These are phyloP conservation scores for Russula emetica DNA, from an alignment of 768 basidiomycete species.

Conservation along the genomic window DNA sequence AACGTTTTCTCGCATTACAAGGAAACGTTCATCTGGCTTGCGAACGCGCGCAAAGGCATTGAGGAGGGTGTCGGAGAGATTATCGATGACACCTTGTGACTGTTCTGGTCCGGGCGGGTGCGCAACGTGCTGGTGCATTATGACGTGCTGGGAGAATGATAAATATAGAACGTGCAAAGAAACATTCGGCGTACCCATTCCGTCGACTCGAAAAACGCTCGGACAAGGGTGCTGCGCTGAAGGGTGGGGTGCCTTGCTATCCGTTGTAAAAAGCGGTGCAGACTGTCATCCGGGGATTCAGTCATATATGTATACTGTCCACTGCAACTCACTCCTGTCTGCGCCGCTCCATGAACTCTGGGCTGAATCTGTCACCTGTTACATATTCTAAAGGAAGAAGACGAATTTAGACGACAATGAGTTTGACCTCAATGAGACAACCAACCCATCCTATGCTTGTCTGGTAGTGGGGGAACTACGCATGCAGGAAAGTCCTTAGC, in stretches of 20 bases:
- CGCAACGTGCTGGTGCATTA: constrained; percentile 94
- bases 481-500: constrained; percentile 92
- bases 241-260: constrained; percentile 91
- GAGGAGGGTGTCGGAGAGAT: constrained; percentile 90
- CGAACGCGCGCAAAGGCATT: constrained; percentile 95
- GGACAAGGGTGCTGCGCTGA: constrained; percentile 84
- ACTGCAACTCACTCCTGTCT: constrained; percentile 65
- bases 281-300: constrained; percentile 42
- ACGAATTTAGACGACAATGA: constrained; percentile 1
- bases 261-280: constrained; percentile 89
- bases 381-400: constrained; percentile 68
- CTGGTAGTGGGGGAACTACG: constrained; percentile 94
- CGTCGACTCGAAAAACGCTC: constrained; percentile 91
- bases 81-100: constrained; percentile 80
- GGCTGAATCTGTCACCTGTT: constrained; percentile 94
- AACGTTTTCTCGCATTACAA: constrained; percentile 84
- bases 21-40: constrained; percentile 95
- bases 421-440: constrained; percentile 20
- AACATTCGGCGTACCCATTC: constrained; percentile 78
- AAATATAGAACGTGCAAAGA: constrained; percentile 20
- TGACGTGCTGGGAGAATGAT: constrained; percentile 63
- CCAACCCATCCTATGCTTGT: constrained; percentile 93
- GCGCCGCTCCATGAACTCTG: constrained; percentile 94
- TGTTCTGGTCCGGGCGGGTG: constrained; percentile 87
- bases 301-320: constrained; percentile 10